These are phyloP conservation scores for Eragrostis tef DNA, from an alignment of 202 grass and related monocot species.

Conservation along the genomic window DNA sequence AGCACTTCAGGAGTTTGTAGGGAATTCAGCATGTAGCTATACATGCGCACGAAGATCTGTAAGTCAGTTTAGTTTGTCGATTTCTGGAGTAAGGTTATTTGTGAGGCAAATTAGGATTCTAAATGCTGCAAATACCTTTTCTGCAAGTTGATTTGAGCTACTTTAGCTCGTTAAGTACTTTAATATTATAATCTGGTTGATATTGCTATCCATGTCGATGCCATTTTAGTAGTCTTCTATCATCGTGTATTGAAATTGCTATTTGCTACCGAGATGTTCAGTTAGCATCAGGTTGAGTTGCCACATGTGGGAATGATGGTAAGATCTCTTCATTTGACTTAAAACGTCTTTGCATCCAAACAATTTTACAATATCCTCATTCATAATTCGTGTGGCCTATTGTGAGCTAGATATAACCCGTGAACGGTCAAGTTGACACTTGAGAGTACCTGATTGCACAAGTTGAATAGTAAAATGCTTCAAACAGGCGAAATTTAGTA, in stretches of 20 bases:
- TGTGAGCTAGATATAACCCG: neutral
- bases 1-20: neutral
- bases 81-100: conserved; percentile 4
- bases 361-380: neutral
- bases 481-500: neutral
- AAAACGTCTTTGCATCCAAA: neutral
- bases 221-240: neutral
- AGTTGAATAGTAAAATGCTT: neutral
- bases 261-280: neutral
- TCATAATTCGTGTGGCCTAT: neutral
- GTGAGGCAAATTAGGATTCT: neutral
- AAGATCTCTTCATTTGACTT: neutral
- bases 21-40: neutral
- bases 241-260: neutral
- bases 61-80: neutral
- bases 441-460: neutral
- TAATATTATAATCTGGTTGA: neutral
- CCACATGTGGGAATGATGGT: too few relatives aligned
- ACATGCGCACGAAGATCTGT: conserved; percentile 16
- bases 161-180: neutral
- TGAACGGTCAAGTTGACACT: neutral
- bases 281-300: too few relatives aligned
- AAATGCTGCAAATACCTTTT: neutral
- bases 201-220: neutral
- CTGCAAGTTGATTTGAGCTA: conserved; percentile 19